Base-by-base conservation (phyloP, 2,329 filamentous ascomycete species). In the Blastomyces gilchristii region DNA sequence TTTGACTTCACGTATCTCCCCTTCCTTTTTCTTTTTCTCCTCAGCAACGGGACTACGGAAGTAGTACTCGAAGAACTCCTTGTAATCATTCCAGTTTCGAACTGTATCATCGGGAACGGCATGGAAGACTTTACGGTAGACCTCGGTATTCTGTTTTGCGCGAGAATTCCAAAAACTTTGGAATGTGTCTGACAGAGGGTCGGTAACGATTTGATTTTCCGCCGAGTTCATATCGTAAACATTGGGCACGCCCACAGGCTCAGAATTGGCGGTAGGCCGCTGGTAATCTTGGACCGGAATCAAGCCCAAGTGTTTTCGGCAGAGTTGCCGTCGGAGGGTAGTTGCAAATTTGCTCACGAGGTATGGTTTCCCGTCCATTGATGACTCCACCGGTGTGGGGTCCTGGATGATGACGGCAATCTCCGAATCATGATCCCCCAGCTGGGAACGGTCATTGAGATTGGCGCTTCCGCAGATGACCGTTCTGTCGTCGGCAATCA, bases 341-440 rank as follows among this genome's bases (percentile, higher is more conserved):
- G 90, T 80, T 1, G 91, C 91, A 71, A 93, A 92, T 63, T 83
- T 82, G 9, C 86, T 87, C 8, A 90, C 93, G 41, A 80, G 82
- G 78, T 83, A 96, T 0, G 85, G 85, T 28, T 81, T 78, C 2
- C 90, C 89, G 66, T 87, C 82, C 89, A 96, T 95, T 65, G 75
- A 77, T 22, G 86, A 87, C 16, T 88, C 83, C 18, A 96, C 79
- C 1, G 85, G 79, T 0, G 86, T 84, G 1, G 85, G 83, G 72
- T 95, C 91, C 73, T 94, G 88, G 70, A 96, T 89, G 63, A 95
- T 82, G 67, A 95, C 88, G n/a, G 91, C 90, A 62, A 96, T 90
- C 73, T 96, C 91, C 0, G 87, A 90, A 76, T 96, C 91, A 75
- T 94, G 91, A 63, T 85, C 82, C 45, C 90, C 91, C 3, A 95